Base-by-base conservation (phyloP, 139 green algal genomes). In the Spirogloea muscicola region DNA sequence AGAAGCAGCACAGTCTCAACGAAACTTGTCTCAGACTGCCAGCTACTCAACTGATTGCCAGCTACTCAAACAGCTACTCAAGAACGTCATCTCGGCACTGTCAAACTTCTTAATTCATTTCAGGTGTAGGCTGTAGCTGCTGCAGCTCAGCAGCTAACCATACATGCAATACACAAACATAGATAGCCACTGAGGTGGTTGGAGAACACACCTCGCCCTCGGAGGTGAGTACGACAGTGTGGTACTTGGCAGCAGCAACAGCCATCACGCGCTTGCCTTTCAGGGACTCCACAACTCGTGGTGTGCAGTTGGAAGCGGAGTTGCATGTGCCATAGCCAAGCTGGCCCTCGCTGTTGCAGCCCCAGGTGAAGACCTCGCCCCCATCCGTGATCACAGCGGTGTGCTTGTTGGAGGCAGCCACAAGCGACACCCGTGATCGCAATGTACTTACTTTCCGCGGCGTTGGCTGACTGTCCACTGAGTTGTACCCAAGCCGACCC, bases 231-330 rank as follows among this genome's bases (percentile, higher is more conserved):
- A 84, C 87, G 40, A 95, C 74, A 37, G 85, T 95, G 87, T 96
- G 93, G 82, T 94, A 88, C 87, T 96, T 95, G 61, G 76, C 90
- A 0, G 87, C 87, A 5, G 90, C 86, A 43, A 92, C 84, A 4
- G 38, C 49, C 16, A 77, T 58, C 29, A 92, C 81, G 27, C 51
- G 43, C 37, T 58, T 49, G 55, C 66, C 70, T 59, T 79, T 82
- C 2, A 76, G 9, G 21, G 36, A 31, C 25, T 81, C 74, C 48
- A 82, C 74, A 40, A 61, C 9, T 4, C 68, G 57, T 41, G 74
- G 74, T 27, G 49, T 29, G 39, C 13, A 74, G 44, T 40, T 79
- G 36, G 67, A 61, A 16, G 16, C 16, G 18, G 38, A 64, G 58
- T 78, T 78, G n/a, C 3, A 46, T 3, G 65, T 79, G 31, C 66